Base-by-base conservation (phyloP, 2,329 filamentous ascomycete species). In the Fusarium sp. region DNA sequence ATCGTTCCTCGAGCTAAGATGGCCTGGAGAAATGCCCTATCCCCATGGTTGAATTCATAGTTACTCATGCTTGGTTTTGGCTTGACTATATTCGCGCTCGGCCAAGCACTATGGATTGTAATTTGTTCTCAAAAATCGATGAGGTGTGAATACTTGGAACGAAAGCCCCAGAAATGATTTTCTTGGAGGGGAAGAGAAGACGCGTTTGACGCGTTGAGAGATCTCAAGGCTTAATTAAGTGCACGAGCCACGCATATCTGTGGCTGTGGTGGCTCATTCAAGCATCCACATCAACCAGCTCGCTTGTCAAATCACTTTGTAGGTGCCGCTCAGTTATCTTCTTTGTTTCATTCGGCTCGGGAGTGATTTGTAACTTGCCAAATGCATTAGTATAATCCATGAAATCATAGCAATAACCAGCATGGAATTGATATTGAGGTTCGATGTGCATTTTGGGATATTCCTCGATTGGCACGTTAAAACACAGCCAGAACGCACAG, bases 11-110 rank as follows among this genome's bases (percentile, higher is more conserved):
- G 91, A 7, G 93, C 90, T 82, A 98, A 87, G 75, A 99, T 91
- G 55, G 94, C 93, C 83, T 99, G 96, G 2, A 98, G 87, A 79
- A 99, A 98, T 14, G 96, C 95, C 65, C 94, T 92, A 81, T 98
- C 93, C 70, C 87, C 88, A 80, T 97, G 86, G 63, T 81, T 80
- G 78, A 88, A 90, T 28, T 82, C 81, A 2, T 73, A 72, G 7
- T 78, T 79, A 17, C 83, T 55, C 24, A 81, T 78, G 33, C 41
- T 39, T 39, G 24, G 20, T 5, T 35, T 28, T 24, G 11, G 24
- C 41, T 79, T 78, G 41, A 82, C 74, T 73, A 77, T 80, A 11
- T 42, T 60, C 22, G 42, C 41, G 38, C 45, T 52, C 26, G 36
- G 24, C 22, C 24, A n/a, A 47, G 48, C 26, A 58, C 47, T 42